Evolutionary conservation across 2,329 filamentous ascomycete species (phyloP).

Genomic region (Talaromyces sp.): DNA sequence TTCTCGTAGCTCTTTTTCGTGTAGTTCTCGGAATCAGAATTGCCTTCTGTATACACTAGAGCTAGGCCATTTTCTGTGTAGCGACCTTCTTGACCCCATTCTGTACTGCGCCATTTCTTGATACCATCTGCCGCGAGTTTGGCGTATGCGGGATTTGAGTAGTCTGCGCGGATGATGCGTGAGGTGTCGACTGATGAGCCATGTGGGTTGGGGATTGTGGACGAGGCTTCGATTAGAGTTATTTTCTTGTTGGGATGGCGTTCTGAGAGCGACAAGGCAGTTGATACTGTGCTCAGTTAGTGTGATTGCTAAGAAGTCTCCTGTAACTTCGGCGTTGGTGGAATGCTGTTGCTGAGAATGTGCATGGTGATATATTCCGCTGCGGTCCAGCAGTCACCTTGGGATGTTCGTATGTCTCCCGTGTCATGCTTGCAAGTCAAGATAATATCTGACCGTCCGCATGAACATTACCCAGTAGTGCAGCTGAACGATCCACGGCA

Average conservation of each 20-base stretch:
- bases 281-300: constrained; percentile 47
- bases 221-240: constrained; percentile 56
- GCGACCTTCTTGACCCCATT: constrained; percentile 43
- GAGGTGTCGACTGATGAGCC: constrained; percentile 59
- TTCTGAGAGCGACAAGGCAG: constrained; percentile 66
- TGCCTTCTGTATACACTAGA: constrained; percentile 36
- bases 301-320: background rate
- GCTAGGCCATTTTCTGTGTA: constrained; percentile 45
- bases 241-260: constrained; percentile 53
- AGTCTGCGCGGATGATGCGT: constrained; percentile 69
- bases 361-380: background rate
- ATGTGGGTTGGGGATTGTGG: constrained; percentile 56
- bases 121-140: constrained; percentile 69
- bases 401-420: no score
- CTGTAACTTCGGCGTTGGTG: no score
- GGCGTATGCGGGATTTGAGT: constrained; percentile 74
- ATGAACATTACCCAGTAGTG: background rate
- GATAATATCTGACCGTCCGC: background rate
- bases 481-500: background rate
- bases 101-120: constrained; percentile 57
- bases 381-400: background rate
- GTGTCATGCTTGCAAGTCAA: background rate
- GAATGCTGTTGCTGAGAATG: background rate
- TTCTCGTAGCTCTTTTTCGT: constrained; percentile 40
- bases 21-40: constrained; percentile 33